A percentile compares a stretch with the other conserved stretches of the same genome.
Evolutionary conservation across 257 asterid species (phyloP).

Genomic region (Cordia subcordata): DNA sequence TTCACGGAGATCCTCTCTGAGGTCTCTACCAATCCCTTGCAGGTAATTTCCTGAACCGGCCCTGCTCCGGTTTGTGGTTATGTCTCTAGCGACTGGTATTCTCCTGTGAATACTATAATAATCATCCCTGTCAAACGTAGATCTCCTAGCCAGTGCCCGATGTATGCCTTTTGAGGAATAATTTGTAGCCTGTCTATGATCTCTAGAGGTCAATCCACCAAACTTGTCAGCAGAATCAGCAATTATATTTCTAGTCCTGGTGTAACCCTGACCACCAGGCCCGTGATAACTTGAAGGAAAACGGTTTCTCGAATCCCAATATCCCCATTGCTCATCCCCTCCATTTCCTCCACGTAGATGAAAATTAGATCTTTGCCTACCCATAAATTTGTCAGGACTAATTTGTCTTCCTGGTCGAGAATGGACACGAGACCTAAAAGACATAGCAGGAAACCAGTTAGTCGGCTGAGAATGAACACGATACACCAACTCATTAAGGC

Average conservation of each 20-base stretch:
- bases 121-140: slow-evolving; percentile 48
- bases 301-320: slow-evolving; percentile 52
- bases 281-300: slow-evolving; percentile 37
- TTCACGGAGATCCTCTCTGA: slow-evolving; percentile 34
- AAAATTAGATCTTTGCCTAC: slow-evolving; percentile 41
- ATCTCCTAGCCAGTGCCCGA: slow-evolving; percentile 49
- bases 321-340: slow-evolving; percentile 35
- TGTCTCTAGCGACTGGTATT: slow-evolving; percentile 16
- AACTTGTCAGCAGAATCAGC: slow-evolving; percentile 35
- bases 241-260: slow-evolving; percentile 41
- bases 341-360: slow-evolving; percentile 40
- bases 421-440: slow-evolving; percentile 41
- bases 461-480: too few relatives aligned
- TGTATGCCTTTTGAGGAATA: slow-evolving; percentile 40
- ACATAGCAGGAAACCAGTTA: slow-evolving; percentile 4
- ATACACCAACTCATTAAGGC: neutral
- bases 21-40: slow-evolving; percentile 37
- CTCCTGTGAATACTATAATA: slow-evolving; percentile 38
- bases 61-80: slow-evolving; percentile 34
- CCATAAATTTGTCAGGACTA: slow-evolving; percentile 42
- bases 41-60: slow-evolving; percentile 37
- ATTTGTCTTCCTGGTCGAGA: slow-evolving; percentile 41
- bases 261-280: slow-evolving; percentile 31
- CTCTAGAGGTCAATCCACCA: slow-evolving; percentile 35
- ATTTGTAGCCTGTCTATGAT: slow-evolving; percentile 33